Percentiles rank a stretch among this genome's conserved stretches.
Evolutionary conservation across 176 grass and related monocot species (phyloP).

Genomic region (Zoysia pacifica): DNA sequence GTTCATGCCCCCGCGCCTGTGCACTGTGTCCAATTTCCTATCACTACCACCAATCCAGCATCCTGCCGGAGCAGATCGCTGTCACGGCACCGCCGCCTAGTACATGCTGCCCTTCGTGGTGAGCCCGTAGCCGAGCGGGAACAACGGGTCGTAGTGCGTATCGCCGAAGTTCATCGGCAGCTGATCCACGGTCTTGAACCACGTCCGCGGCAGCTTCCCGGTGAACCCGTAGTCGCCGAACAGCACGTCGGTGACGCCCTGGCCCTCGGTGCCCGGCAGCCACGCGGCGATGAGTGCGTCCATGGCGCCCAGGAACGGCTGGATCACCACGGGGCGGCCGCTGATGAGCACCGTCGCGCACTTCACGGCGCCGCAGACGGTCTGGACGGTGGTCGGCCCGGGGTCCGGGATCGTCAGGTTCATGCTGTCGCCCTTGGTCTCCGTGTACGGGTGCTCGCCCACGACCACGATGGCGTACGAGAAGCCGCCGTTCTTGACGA

Average conservation of each 20-base stretch:
- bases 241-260: constrained; percentile 82
- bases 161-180: constrained; percentile 94
- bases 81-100: background rate
- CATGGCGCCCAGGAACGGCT: constrained; percentile 54
- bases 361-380: constrained; percentile 56
- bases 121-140: constrained; percentile 76
- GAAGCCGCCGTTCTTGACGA: constrained; percentile 70
- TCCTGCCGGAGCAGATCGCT: background rate
- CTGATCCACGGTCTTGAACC: constrained; percentile 96
- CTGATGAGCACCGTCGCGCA: constrained; percentile 76
- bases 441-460: constrained; percentile 84
- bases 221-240: constrained; percentile 91
- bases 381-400: constrained; percentile 69
- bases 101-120: constrained; percentile 50
- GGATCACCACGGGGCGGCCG: constrained; percentile 83
- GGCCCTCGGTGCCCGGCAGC: constrained; percentile 84
- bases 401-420: constrained; percentile 96
- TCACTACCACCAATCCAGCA: constrained; percentile 11
- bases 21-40: constrained; percentile 16
- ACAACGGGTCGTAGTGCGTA: constrained; percentile 75
- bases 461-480: constrained; percentile 81
- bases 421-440: constrained; percentile 80
- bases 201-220: constrained; percentile 84
- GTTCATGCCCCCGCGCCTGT: background rate
- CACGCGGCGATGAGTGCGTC: constrained; percentile 85